These are phyloP conservation scores for Pyrenula massariospora DNA, from an alignment of 495 filamentous ascomycete genomes.

Conservation along the genomic window DNA sequence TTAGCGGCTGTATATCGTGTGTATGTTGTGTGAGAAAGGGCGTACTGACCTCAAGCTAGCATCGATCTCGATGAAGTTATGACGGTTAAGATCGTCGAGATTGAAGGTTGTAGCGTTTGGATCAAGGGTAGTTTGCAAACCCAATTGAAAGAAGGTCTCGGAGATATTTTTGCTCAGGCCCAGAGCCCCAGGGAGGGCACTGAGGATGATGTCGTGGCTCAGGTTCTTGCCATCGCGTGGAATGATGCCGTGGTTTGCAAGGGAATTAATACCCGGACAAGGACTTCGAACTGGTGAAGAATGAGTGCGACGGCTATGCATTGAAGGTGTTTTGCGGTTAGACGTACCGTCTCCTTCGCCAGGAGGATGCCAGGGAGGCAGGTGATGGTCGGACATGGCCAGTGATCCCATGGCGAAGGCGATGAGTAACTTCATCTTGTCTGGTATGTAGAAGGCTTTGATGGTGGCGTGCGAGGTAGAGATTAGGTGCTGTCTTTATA, in stretches of 20 bases:
- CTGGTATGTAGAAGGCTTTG: background rate
- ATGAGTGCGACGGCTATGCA: background rate
- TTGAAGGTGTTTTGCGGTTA: background rate
- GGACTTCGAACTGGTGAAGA: slow-evolving; percentile 11
- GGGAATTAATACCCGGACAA: slow-evolving; percentile 42
- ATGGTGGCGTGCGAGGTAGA: background rate
- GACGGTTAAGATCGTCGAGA: slow-evolving; percentile 31
- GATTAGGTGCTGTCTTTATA: background rate
- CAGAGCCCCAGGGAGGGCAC: slow-evolving; percentile 26
- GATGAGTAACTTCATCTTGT: background rate
- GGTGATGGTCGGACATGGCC: background rate
- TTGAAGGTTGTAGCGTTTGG: slow-evolving; percentile 37
- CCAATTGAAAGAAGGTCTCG: slow-evolving; percentile 26
- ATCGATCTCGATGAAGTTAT: slow-evolving; percentile 40
- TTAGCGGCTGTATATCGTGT: background rate
- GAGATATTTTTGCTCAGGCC: slow-evolving; percentile 26
- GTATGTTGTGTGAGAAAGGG: slow-evolving; percentile 2
- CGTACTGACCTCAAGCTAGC: slow-evolving; percentile 32
- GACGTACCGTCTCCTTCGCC: slow-evolving; percentile 4
- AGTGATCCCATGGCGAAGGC: background rate
- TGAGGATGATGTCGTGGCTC: slow-evolving; percentile 7
- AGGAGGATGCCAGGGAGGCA: slow-evolving; percentile 2
- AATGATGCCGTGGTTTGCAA: slow-evolving; percentile 47
- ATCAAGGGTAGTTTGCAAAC: slow-evolving; percentile 30
- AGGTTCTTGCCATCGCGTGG: slow-evolving; percentile 33